Conservation (phyloP, 2,329 filamentous ascomycete species). For the Fusarium gaditjirri region DNA sequence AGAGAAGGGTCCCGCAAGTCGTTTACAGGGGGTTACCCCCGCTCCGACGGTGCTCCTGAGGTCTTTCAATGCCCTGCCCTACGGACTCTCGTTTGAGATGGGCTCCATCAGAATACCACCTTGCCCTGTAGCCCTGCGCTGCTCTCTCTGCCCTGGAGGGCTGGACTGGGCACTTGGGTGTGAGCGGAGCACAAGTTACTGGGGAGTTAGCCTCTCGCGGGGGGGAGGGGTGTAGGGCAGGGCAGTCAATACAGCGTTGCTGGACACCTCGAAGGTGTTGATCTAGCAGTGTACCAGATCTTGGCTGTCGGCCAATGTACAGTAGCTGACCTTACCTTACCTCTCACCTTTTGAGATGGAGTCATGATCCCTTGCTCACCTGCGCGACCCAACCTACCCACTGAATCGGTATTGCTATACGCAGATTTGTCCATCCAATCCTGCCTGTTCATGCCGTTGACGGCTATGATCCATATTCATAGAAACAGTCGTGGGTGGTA, state of each 20-base stretch:
- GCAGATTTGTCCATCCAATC: background rate
- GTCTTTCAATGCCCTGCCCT: constrained; percentile 27
- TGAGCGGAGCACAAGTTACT: background rate
- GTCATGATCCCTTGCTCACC: constrained; percentile 12
- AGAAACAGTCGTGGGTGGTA: constrained; percentile 11
- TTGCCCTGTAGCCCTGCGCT: constrained; percentile 29
- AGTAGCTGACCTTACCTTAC: constrained; percentile 11
- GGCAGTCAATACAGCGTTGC: background rate
- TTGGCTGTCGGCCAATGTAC: constrained; percentile 18
- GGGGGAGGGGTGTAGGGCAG: constrained; percentile 35
- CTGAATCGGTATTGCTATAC: constrained; percentile 7
- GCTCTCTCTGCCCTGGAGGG: constrained; percentile 32
- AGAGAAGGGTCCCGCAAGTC: background rate
- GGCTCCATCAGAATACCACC: constrained; percentile 13
- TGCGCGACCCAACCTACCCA: constrained; percentile 5
- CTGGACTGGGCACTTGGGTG: constrained; percentile 6
- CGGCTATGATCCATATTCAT: constrained; percentile 10
- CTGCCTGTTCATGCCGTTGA: background rate
- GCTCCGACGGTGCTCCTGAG: constrained; percentile 18
- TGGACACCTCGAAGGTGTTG: background rate
- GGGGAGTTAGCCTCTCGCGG: constrained; percentile 11
- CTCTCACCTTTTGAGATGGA: constrained; percentile 7
- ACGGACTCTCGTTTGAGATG: constrained; percentile 6
- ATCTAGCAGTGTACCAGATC: constrained; percentile 14
- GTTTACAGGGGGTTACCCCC: constrained; percentile 11